A percentile compares a stretch with the other conserved stretches of the same genome.
These are phyloP conservation scores for Capsella bursapastoris DNA, from an alignment of 345 rosid species.

Conservation along the genomic window DNA sequence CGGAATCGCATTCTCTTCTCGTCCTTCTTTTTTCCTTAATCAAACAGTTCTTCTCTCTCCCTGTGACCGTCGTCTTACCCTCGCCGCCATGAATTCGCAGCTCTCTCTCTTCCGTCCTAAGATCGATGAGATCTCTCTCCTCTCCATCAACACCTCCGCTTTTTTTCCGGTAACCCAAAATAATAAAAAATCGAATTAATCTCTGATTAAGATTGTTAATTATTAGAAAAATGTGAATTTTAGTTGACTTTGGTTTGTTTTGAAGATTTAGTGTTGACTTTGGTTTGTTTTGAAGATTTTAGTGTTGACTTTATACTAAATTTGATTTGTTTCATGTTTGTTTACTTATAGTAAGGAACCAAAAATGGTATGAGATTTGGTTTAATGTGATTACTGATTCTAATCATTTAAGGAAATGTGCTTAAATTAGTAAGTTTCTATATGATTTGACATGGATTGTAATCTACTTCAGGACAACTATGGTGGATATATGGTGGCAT, in stretches of 20 bases:
- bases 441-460: too few relatives aligned
- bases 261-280: too few relatives aligned
- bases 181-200: background rate
- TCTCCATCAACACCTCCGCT: conserved; percentile 79
- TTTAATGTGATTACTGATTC: too few relatives aligned
- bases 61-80: conserved; percentile 72
- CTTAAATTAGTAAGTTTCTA: too few relatives aligned
- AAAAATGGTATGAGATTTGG: too few relatives aligned
- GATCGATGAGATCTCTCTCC: conserved; percentile 93
- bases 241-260: too few relatives aligned
- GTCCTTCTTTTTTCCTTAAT: conserved; percentile 56
- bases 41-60: conserved; percentile 66
- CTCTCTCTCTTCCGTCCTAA: conserved; percentile 79
- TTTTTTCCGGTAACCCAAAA: conserved; percentile 51
- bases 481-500: conserved; percentile 79
- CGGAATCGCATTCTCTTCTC: conserved; percentile 73
- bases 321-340: too few relatives aligned
- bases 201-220: too few relatives aligned
- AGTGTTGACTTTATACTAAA: too few relatives aligned
- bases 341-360: too few relatives aligned
- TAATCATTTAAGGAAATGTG: too few relatives aligned
- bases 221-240: conserved; percentile 4
- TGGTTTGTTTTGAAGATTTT: too few relatives aligned
- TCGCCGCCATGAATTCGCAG: conserved; percentile 62
- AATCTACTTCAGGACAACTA: conserved; percentile 39